Conservation (phyloP, 306 rosid genomes). For the Morella rubra region DNA sequence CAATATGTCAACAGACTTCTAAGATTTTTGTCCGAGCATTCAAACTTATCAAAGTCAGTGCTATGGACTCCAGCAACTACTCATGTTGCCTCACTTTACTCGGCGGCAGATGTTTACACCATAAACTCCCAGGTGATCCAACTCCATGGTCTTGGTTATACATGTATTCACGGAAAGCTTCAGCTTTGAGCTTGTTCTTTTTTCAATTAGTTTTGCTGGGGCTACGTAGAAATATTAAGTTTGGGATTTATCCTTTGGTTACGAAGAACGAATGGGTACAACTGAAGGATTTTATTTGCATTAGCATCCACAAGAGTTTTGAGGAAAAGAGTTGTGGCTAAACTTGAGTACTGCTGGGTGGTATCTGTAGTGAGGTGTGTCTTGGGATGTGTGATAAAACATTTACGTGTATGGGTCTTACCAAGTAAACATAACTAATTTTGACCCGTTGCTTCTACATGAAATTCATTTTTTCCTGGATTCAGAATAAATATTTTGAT, state of each 20-base stretch:
- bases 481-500: neutral
- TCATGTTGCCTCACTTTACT: constrained; percentile 75
- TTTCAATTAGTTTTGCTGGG: neutral
- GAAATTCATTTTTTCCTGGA: neutral
- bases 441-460: neutral
- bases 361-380: neutral
- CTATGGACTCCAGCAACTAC: constrained; percentile 86
- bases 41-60: constrained; percentile 75
- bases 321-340: neutral
- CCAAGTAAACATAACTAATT: neutral
- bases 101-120: constrained; percentile 90
- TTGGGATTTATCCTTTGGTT: neutral
- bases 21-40: constrained; percentile 52
- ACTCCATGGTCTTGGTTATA: constrained; percentile 6
- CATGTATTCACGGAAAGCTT: neutral
- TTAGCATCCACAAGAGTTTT: neutral
- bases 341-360: neutral
- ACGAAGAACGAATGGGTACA: neutral
- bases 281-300: neutral
- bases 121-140: constrained; percentile 84
- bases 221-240: neutral
- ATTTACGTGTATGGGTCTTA: neutral
- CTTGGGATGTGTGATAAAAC: neutral
- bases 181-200: neutral
- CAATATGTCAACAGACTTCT: constrained; percentile 66